A percentile compares a stretch with the other conserved stretches of the same genome.
Conservation (phyloP, 2,329 filamentous ascomycete species). For the Aureobasidium melanogenum region DNA sequence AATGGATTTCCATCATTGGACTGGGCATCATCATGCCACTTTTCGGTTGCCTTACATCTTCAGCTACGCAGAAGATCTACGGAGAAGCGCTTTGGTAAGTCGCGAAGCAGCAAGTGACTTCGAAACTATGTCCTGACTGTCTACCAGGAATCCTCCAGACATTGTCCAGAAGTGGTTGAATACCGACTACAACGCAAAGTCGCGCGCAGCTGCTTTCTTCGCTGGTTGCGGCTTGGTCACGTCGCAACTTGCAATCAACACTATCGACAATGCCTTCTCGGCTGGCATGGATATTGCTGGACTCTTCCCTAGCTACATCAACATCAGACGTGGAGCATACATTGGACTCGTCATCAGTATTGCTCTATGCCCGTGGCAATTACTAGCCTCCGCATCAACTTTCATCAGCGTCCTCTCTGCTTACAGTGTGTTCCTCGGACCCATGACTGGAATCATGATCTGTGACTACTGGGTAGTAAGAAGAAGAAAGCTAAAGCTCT, state of each 20-base stretch:
- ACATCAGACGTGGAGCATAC: slow-evolving; percentile 47
- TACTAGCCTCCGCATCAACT: slow-evolving; percentile 37
- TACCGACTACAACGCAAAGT: slow-evolving; percentile 16
- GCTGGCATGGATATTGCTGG: slow-evolving; percentile 49
- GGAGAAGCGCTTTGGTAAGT: slow-evolving; percentile 39
- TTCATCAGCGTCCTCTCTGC: slow-evolving; percentile 40
- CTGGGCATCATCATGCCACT: slow-evolving; percentile 33
- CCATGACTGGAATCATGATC: slow-evolving; percentile 35
- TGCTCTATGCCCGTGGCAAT: slow-evolving; percentile 43
- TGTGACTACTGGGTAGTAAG: slow-evolving; percentile 40
- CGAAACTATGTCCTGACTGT: neutral
- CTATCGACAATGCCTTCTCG: slow-evolving; percentile 41
- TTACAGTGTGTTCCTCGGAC: slow-evolving; percentile 40
- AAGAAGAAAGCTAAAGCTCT: slow-evolving; percentile 30
- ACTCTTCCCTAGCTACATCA: slow-evolving; percentile 45
- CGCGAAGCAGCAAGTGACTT: neutral
- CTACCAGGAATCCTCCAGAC: slow-evolving; percentile 30
- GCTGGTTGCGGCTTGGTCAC: slow-evolving; percentile 36
- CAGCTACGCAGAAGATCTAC: slow-evolving; percentile 44
- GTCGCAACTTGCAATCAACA: slow-evolving; percentile 37
- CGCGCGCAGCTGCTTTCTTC: slow-evolving; percentile 40
- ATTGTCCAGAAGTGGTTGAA: slow-evolving; percentile 31
- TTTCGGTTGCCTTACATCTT: slow-evolving; percentile 33
- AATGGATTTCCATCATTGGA: slow-evolving; percentile 37
- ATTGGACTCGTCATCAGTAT: slow-evolving; percentile 39